Base-by-base conservation (phyloP, 2,329 filamentous ascomycete species). In the Macrophomina pseudophaseolina region DNA sequence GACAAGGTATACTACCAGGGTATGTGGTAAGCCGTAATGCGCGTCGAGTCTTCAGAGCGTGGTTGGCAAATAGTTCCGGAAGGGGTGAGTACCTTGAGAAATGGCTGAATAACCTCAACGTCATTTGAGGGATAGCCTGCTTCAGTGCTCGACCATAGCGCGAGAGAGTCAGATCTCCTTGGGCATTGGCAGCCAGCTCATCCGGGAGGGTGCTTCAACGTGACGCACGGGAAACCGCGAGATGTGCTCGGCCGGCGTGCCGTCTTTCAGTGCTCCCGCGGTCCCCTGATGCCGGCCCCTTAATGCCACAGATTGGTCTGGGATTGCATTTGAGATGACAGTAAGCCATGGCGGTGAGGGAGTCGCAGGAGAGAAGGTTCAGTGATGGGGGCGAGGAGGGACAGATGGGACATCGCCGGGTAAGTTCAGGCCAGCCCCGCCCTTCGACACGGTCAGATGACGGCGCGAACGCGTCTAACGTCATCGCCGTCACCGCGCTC, bases 401-500 rank as follows among this genome's bases (percentile, higher is more conserved):
- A 5, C 23, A 2, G 23, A 23, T 23, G 23, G 23, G 23, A 23
- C 23, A 2, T 60, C 56, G 56, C 30, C 56, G 56, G 56, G 56
- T 60, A 46, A 32, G 14, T 46, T 46, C 23, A 23, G 23, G 23
- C 23, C 23, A 23, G 23, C 23, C 23, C 23, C 23, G 23, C 23
- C 23, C 23, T 23, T 23, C 18, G 12, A 33, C 56, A 23, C 56
- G 23, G 16, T 60, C 56, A 60, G 35, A 35, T 60, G 56, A 60
- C 35, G 28, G 40, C 56, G 56, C 56, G 40, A 46, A 14, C 40
- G 56, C 56, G 16, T 14, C 42, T n/a, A 60, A 60, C 56, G 56
- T 60, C 56, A 60, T 60, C 56, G 28, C 38, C 23, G 4, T 12
- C 35, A 38, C 23, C 23, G 23, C 23, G 23, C 23, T 23, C 23